phyloP scores from a whole-genome alignment of 768 basidiomycete genomes.

The Guyanaporus albipodus region DNA sequence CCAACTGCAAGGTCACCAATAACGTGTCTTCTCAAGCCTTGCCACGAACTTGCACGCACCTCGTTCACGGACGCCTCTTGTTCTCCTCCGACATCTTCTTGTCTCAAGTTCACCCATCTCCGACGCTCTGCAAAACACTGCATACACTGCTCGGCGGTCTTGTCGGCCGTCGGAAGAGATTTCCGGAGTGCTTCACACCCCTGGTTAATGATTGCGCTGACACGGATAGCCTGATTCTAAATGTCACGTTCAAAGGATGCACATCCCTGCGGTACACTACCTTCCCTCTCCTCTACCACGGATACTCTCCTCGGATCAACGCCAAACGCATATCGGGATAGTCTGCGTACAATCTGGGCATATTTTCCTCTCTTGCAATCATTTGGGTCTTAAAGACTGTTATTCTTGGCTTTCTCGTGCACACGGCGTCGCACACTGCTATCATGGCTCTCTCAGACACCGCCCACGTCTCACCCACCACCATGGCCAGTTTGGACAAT shows the following conservation, averaged over 20 bases:
- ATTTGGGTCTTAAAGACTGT: too few relatives aligned
- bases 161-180: background rate
- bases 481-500: slow-evolving; percentile 13
- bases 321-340: background rate
- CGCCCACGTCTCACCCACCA: background rate
- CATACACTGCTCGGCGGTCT: too few relatives aligned
- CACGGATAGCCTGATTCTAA: slow-evolving; percentile 4
- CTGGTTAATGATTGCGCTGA: background rate
- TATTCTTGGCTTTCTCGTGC: background rate
- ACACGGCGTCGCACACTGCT: background rate
- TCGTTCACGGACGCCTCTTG: too few relatives aligned
- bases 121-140: too few relatives aligned
- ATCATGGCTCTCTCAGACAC: slow-evolving; percentile 4
- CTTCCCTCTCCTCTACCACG: background rate
- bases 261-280: too few relatives aligned
- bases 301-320: background rate
- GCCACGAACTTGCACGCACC: too few relatives aligned
- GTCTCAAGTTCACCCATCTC: too few relatives aligned
- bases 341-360: too few relatives aligned
- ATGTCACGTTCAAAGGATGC: background rate
- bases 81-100: too few relatives aligned
- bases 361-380: too few relatives aligned
- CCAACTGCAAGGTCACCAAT: too few relatives aligned
- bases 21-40: too few relatives aligned
- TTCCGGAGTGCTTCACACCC: background rate